Conservation (phyloP, 768 basidiomycete species). For the Termitomyces sp. region DNA sequence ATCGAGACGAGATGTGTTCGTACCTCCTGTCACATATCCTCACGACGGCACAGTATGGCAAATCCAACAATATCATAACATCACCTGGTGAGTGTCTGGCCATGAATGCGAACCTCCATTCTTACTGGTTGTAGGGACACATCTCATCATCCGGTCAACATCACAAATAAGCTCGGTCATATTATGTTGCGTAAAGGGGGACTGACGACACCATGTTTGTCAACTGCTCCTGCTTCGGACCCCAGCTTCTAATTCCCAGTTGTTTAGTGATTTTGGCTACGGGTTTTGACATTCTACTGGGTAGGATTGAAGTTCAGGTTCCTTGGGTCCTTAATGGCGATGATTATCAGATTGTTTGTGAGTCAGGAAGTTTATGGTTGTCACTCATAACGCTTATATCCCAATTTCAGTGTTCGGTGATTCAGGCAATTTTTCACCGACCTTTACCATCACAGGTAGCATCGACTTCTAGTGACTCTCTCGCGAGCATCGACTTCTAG, state of each 20-base stretch:
- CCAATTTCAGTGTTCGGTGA: slow-evolving; percentile 43
- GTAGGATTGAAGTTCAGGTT: slow-evolving; percentile 21
- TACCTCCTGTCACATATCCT: slow-evolving; percentile 31
- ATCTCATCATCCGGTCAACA: slow-evolving; percentile 26
- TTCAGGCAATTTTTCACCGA: slow-evolving; percentile 38
- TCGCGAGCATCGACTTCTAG: background rate
- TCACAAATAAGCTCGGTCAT: slow-evolving; percentile 33
- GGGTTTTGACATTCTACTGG: slow-evolving; percentile 22
- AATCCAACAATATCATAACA: slow-evolving; percentile 29
- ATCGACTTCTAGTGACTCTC: background rate
- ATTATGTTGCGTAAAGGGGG: slow-evolving; percentile 28
- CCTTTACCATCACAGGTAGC: background rate
- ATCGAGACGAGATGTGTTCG: slow-evolving; percentile 33
- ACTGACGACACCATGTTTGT: slow-evolving; percentile 20
- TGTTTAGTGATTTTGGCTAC: slow-evolving; percentile 18
- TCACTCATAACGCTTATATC: background rate
- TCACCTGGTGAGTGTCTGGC: slow-evolving; percentile 21
- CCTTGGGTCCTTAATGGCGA: slow-evolving; percentile 19
- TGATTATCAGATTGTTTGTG: slow-evolving; percentile 23
- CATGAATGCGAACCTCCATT: slow-evolving; percentile 3
- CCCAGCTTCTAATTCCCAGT: background rate
- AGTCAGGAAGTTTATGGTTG: slow-evolving; percentile 4
- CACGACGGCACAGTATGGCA: slow-evolving; percentile 28
- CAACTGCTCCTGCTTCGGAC: background rate
- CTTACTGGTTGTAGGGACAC: slow-evolving; percentile 19